Conservation (phyloP, 495 filamentous ascomycete genomes). For the Glonium stellatum region DNA sequence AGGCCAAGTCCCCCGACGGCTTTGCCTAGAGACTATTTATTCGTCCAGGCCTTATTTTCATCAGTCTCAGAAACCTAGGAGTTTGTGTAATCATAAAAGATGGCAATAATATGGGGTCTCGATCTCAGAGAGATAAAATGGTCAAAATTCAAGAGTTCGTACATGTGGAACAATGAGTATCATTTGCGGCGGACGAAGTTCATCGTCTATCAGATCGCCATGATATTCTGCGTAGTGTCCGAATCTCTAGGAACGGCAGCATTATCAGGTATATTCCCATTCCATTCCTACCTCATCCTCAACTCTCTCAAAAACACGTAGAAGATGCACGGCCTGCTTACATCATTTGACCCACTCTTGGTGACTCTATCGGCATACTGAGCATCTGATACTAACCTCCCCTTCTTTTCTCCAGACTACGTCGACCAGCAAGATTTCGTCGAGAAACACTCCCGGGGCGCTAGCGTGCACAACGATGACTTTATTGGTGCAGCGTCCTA, state of each 20-base stretch:
- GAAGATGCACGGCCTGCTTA: background rate
- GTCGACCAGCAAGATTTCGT: conserved; percentile 43
- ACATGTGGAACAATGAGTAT: conserved; percentile 46
- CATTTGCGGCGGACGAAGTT: conserved; percentile 47
- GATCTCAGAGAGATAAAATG: conserved; percentile 47
- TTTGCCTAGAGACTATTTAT: background rate
- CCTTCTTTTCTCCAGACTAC: conserved; percentile 36
- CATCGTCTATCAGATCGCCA: conserved; percentile 48
- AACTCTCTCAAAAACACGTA: background rate
- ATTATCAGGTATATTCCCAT: conserved; percentile 37
- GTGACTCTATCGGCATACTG: background rate
- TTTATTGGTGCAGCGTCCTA: conserved; percentile 44
- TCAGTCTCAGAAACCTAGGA: no score
- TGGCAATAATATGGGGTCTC: conserved; percentile 47
- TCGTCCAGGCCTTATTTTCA: background rate
- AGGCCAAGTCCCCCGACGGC: background rate
- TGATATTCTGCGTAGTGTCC: conserved; percentile 48
- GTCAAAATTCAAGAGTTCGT: conserved; percentile 44
- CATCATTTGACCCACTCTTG: background rate
- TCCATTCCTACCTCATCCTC: background rate
- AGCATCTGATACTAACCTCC: conserved; percentile 1
- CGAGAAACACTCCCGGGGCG: conserved; percentile 27
- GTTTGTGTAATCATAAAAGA: conserved; percentile 18
- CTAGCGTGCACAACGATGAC: conserved; percentile 40
- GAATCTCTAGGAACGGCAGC: conserved; percentile 46